Evolutionary conservation across 192 early-diverging fungal genomes (phyloP).

Genomic region (Pecoramyces ruminantium): DNA sequence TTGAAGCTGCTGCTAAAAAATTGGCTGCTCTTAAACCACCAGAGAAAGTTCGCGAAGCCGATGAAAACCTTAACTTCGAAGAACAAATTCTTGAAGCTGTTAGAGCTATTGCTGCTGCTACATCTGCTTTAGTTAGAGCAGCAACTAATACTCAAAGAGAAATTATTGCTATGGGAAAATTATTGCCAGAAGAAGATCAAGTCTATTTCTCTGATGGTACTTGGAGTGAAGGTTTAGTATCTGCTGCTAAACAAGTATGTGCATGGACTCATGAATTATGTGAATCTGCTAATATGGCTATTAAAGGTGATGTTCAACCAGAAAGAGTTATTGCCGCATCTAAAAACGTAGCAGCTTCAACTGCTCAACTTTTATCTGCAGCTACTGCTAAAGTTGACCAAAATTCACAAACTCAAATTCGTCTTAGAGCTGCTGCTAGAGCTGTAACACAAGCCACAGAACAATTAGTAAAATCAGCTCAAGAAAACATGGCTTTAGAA

Average conservation of each 20-base stretch:
- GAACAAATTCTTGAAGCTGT: slow-evolving; percentile 32
- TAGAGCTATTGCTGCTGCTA: slow-evolving; percentile 32
- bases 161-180: slow-evolving; percentile 11
- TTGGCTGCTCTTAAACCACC: slow-evolving; percentile 15
- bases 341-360: slow-evolving; percentile 21
- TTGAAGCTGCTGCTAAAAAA: slow-evolving; percentile 36
- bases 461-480: slow-evolving; percentile 23
- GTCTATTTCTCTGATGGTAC: slow-evolving; percentile 37
- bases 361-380: slow-evolving; percentile 28
- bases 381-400: slow-evolving; percentile 15
- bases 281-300: slow-evolving; percentile 25
- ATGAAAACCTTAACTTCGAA: slow-evolving; percentile 23
- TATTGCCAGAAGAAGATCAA: background rate
- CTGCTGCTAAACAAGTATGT: slow-evolving; percentile 32
- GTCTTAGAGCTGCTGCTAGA: slow-evolving; percentile 31
- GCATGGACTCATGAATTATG: slow-evolving; percentile 24
- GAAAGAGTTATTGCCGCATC: slow-evolving; percentile 30
- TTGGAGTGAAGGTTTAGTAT: slow-evolving; percentile 39
- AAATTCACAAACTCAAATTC: slow-evolving; percentile 20
- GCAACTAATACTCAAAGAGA: slow-evolving; percentile 35
- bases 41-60: slow-evolving; percentile 2
- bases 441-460: slow-evolving; percentile 31
- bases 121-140: slow-evolving; percentile 22
- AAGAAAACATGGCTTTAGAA: slow-evolving; percentile 22
- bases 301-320: slow-evolving; percentile 12